A percentile compares a stretch with the other conserved stretches of the same genome.
phyloP scores from a whole-genome alignment of 306 rosid species.

The Parietaria judaica region DNA sequence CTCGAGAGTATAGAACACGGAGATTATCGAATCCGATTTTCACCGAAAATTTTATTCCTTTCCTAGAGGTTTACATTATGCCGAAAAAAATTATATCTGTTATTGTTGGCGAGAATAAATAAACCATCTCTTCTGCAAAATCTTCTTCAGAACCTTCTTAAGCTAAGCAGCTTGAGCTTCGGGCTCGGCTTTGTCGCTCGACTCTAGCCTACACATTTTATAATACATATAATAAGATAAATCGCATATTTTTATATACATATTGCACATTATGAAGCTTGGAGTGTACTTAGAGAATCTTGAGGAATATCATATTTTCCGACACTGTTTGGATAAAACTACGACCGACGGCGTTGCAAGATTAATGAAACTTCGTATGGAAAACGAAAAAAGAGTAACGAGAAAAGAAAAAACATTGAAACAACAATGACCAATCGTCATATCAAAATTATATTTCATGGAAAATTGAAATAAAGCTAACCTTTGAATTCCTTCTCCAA shows the following conservation, averaged over 20 bases:
- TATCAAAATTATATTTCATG: too few species aligned
- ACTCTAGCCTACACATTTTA: constrained; percentile 63
- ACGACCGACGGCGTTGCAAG: too few species aligned
- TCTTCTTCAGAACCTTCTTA: too few species aligned
- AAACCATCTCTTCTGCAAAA: not conserved
- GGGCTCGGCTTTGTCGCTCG: constrained; percentile 45
- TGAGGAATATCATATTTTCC: not conserved
- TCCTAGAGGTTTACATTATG: too few species aligned
- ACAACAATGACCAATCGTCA: too few species aligned
- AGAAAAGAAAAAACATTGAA: not conserved
- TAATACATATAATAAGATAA: constrained; percentile 7
- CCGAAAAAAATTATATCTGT: not conserved
- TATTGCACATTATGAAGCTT: too few species aligned
- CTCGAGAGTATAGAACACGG: not conserved
- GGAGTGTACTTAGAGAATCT: not conserved
- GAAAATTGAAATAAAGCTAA: too few species aligned
- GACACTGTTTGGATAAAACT: too few species aligned
- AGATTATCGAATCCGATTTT: too few species aligned
- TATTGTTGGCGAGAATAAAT: not conserved
- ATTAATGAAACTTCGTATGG: too few species aligned
- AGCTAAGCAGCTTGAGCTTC: constrained; percentile 59
- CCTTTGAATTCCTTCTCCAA: constrained; percentile 91
- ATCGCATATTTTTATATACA: too few species aligned
- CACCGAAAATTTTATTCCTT: too few species aligned
- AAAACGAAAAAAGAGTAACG: not conserved